Conservation (phyloP, 2,329 filamentous ascomycete species). For the Penicillium concentricum region DNA sequence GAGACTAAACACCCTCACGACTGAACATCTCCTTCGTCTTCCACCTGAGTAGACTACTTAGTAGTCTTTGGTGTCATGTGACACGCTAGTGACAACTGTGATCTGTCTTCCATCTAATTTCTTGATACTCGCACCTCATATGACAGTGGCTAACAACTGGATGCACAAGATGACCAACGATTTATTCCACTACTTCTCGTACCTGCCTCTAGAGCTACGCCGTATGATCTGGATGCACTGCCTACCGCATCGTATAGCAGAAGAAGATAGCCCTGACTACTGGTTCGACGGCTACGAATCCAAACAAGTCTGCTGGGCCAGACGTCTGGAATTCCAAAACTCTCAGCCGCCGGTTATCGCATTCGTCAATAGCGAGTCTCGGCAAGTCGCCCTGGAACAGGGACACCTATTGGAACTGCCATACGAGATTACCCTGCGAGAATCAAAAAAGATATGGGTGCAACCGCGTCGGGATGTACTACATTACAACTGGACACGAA, state of each 20-base stretch:
- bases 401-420: neutral
- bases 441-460: no score
- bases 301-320: neutral
- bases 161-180: neutral
- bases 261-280: neutral
- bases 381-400: neutral
- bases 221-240: neutral
- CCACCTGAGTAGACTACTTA: no score
- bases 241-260: conserved; percentile 1
- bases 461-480: neutral
- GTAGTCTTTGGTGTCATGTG: no score
- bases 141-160: neutral
- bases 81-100: no score
- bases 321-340: neutral
- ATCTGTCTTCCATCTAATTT: no score
- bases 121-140: no score
- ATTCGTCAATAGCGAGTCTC: neutral
- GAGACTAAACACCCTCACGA: no score
- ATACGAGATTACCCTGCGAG: no score
- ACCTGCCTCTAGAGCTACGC: neutral
- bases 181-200: neutral
- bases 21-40: no score
- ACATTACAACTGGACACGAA: neutral
- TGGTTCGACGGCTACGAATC: neutral
- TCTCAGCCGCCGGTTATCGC: neutral